A percentile compares a stretch with the other conserved stretches of the same genome.
Conservation (phyloP, 2,329 filamentous ascomycete species). For the Trichoderma sp. region DNA sequence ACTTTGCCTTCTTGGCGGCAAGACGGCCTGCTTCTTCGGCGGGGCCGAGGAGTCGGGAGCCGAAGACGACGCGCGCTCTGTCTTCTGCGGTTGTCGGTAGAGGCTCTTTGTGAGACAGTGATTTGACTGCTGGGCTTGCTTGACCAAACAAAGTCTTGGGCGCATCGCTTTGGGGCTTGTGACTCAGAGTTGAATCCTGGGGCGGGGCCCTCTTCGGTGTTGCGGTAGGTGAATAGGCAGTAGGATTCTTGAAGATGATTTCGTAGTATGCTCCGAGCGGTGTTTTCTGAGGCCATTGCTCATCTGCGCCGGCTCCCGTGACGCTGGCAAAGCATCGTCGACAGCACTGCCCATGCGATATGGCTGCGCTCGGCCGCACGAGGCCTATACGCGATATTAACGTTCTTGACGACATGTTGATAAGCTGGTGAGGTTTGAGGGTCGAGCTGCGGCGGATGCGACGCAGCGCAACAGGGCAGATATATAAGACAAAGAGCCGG, state of each 20-base stretch:
- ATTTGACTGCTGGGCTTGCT: constrained; percentile 17
- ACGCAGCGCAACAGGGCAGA: neutral
- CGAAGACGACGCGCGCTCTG: constrained; percentile 74
- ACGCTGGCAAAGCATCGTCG: constrained; percentile 39
- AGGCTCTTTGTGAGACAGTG: constrained; percentile 27
- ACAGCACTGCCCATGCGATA: constrained; percentile 28
- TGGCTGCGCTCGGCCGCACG: constrained; percentile 33
- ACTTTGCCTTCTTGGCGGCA: constrained; percentile 60
- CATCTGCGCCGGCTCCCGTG: constrained; percentile 29
- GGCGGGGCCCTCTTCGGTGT: constrained; percentile 47
- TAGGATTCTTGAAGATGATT: constrained; percentile 54
- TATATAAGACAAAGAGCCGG: neutral
- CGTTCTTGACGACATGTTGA: constrained; percentile 40
- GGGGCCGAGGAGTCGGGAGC: constrained; percentile 75
- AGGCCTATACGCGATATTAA: constrained; percentile 41
- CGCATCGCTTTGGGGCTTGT: constrained; percentile 1
- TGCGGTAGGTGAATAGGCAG: constrained; percentile 43
- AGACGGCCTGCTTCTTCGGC: constrained; percentile 67
- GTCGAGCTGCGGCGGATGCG: neutral
- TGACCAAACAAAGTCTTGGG: constrained; percentile 27
- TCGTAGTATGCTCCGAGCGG: constrained; percentile 65
- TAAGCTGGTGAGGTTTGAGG: neutral
- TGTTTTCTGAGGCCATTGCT: constrained; percentile 44
- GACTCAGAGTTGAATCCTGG: constrained; percentile 27
- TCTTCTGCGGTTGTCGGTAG: constrained; percentile 52